Conservation (phyloP, 192 early-diverging fungal genomes). For the Gamsiella multidivaricata region DNA sequence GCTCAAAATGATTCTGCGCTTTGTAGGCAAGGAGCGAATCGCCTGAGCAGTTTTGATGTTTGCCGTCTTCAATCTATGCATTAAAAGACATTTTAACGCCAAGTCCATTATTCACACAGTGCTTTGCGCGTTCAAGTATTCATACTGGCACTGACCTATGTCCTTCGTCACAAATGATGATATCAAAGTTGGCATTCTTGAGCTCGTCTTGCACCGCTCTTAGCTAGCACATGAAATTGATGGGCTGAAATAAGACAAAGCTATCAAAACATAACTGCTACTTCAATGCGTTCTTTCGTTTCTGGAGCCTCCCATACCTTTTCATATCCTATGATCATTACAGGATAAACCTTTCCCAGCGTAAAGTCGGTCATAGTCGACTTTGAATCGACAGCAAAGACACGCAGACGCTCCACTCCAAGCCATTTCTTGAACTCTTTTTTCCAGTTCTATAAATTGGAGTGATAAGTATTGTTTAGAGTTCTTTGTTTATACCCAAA, state of each 20-base stretch:
- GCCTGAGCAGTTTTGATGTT: conserved; percentile 60
- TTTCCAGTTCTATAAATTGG: conserved; percentile 56
- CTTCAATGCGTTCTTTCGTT: not conserved
- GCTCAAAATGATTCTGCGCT: conserved; percentile 53
- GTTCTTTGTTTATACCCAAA: too few species aligned
- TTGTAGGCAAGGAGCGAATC: conserved; percentile 44
- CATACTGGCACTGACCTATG: conserved; percentile 14
- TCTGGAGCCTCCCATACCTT: conserved; percentile 19
- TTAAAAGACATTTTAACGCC: not conserved
- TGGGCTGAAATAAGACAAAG: too few species aligned
- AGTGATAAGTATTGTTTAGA: too few species aligned
- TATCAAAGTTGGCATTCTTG: conserved; percentile 41
- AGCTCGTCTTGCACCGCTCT: conserved; percentile 46
- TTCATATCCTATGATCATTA: conserved; percentile 66
- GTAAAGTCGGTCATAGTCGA: conserved; percentile 56
- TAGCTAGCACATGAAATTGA: conserved; percentile 30
- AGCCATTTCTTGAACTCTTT: conserved; percentile 68
- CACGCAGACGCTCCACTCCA: conserved; percentile 57
- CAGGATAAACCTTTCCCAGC: conserved; percentile 54
- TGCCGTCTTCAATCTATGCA: conserved; percentile 56
- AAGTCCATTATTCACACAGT: too few species aligned
- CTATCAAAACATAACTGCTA: too few species aligned
- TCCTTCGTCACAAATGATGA: conserved; percentile 47
- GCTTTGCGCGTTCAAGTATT: too few species aligned
- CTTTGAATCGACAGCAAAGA: conserved; percentile 58